A percentile compares a stretch with the other conserved stretches of the same genome.
These are phyloP conservation scores for Talaromyces sp. DNA, from an alignment of 2,329 filamentous ascomycete genomes.

Conservation along the genomic window DNA sequence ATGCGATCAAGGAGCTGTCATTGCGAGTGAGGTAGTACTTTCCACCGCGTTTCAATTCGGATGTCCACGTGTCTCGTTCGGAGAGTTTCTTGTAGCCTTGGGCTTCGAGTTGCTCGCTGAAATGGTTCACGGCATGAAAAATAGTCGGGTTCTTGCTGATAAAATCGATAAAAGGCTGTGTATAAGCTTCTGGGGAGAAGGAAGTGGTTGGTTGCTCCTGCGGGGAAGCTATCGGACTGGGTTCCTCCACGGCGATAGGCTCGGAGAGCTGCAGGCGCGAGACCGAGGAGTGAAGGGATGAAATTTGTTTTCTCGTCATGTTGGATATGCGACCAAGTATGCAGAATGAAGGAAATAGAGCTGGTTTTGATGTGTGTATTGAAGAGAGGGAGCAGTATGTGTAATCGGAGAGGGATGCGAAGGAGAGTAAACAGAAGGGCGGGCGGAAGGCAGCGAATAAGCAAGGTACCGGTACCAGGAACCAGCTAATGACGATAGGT, in stretches of 20 bases:
- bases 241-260: not conserved
- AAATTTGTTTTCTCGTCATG: slow-evolving; percentile 36
- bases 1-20: slow-evolving; percentile 80
- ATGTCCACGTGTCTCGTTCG: slow-evolving; percentile 74
- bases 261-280: slow-evolving; percentile 33
- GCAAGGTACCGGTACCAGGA: slow-evolving; percentile 5
- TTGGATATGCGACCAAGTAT: not conserved
- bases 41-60: slow-evolving; percentile 70
- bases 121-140: slow-evolving; percentile 82
- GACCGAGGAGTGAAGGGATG: slow-evolving; percentile 30
- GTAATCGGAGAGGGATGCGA: not conserved
- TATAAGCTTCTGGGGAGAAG: slow-evolving; percentile 60
- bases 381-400: not conserved
- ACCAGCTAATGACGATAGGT: not conserved
- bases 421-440: slow-evolving; percentile 6
- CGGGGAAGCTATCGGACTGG: slow-evolving; percentile 14
- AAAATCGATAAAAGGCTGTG: slow-evolving; percentile 82
- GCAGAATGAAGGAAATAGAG: not conserved
- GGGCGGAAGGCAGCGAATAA: not conserved
- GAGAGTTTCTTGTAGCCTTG: slow-evolving; percentile 74
- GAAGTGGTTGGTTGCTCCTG: slow-evolving; percentile 17
- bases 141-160: slow-evolving; percentile 87
- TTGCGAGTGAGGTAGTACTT: slow-evolving; percentile 90
- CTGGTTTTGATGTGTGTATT: not conserved
- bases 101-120: slow-evolving; percentile 68